Percentiles rank a stretch among this genome's conserved stretches.
These are phyloP conservation scores for Candida namnaoensis DNA, from an alignment of 805 yeast genomes.

Conservation along the genomic window DNA sequence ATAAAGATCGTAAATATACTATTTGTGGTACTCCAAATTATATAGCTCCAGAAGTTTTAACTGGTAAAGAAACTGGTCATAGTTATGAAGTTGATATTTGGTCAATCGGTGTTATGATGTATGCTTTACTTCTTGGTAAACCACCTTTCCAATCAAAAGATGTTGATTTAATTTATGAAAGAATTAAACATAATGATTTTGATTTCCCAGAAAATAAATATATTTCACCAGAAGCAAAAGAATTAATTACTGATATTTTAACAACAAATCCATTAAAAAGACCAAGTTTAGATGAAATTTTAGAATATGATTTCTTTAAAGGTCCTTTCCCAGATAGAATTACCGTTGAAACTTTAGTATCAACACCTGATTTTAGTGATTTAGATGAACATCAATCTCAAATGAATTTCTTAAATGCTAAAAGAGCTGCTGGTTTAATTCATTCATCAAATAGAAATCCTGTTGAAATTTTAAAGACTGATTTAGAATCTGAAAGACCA, in stretches of 20 bases:
- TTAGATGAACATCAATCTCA: slow-evolving; percentile 55
- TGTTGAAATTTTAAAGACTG: slow-evolving; percentile 61
- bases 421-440: slow-evolving; percentile 56
- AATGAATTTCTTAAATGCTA: slow-evolving; percentile 57
- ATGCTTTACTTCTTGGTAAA: slow-evolving; percentile 84
- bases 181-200: slow-evolving; percentile 79
- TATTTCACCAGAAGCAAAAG: slow-evolving; percentile 64
- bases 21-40: slow-evolving; percentile 99
- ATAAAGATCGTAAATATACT: slow-evolving; percentile 74
- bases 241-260: slow-evolving; percentile 64
- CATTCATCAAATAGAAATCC: slow-evolving; percentile 42
- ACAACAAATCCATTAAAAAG: slow-evolving; percentile 72
- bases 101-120: slow-evolving; percentile 97
- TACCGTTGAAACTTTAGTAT: slow-evolving; percentile 51
- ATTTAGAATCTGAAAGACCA: slow-evolving; percentile 60
- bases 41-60: slow-evolving; percentile 95
- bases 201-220: slow-evolving; percentile 63
- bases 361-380: slow-evolving; percentile 49
- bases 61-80: slow-evolving; percentile 83
- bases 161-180: slow-evolving; percentile 83
- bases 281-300: slow-evolving; percentile 71
- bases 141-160: slow-evolving; percentile 98
- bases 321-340: slow-evolving; percentile 76
- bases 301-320: slow-evolving; percentile 80
- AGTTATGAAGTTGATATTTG: slow-evolving; percentile 93